A percentile compares a stretch with the other conserved stretches of the same genome.
These are phyloP conservation scores for Discostella stelligeroides DNA, from an alignment of 108 stramenopile genomes.

Conservation along the genomic window DNA sequence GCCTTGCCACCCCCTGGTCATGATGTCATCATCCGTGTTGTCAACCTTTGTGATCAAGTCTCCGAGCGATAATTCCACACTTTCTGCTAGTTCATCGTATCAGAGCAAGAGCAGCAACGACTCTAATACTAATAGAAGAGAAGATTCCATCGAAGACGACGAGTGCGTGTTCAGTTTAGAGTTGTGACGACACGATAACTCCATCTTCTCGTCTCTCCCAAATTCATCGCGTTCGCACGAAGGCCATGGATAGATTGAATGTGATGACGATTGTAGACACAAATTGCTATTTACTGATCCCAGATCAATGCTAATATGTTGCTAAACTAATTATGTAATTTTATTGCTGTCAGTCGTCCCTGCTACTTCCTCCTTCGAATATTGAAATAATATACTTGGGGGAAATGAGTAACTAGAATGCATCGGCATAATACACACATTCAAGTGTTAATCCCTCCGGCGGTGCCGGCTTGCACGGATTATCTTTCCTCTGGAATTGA, in stretches of 20 bases:
- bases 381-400: too few relatives aligned
- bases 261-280: too few relatives aligned
- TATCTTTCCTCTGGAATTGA: slow-evolving; percentile 54
- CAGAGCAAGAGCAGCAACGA: too few relatives aligned
- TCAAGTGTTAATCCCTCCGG: slow-evolving; percentile 85
- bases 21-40: background rate
- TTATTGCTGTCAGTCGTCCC: too few relatives aligned
- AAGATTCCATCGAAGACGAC: slow-evolving; percentile 3
- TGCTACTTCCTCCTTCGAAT: too few relatives aligned
- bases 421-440: slow-evolving; percentile 71
- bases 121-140: background rate
- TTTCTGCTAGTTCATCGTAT: background rate
- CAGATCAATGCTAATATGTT: too few relatives aligned
- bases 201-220: background rate
- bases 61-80: background rate
- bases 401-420: slow-evolving; percentile 20
- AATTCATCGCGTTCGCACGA: background rate
- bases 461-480: slow-evolving; percentile 81
- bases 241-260: too few relatives aligned
- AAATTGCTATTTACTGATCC: too few relatives aligned
- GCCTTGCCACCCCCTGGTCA: background rate
- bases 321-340: too few relatives aligned
- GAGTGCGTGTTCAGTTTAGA: slow-evolving; percentile 22
- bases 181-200: background rate
- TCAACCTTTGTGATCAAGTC: background rate